phyloP scores from a whole-genome alignment of 306 rosid genomes.

The Senna tora region DNA sequence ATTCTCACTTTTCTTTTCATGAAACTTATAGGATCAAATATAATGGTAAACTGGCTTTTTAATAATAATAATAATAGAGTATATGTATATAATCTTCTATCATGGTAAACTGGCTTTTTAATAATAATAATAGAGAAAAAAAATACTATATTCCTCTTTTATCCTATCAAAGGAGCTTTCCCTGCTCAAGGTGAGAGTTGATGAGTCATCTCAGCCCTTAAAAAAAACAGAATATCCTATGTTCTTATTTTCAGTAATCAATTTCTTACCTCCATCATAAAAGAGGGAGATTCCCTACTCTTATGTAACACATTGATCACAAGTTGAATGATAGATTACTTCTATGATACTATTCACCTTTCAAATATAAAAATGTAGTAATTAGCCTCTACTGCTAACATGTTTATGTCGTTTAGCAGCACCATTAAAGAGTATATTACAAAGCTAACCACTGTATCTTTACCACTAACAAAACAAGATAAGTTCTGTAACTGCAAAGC shows the following conservation, averaged over 20 bases:
- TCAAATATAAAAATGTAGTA: neutral
- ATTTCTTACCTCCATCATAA: neutral
- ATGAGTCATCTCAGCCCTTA: neutral
- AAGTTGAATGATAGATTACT: neutral
- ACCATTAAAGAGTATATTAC: neutral
- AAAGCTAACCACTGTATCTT: slow-evolving; percentile 16
- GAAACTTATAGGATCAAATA: too few species aligned
- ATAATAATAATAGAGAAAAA: too few species aligned
- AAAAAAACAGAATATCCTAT: neutral
- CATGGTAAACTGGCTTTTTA: too few species aligned
- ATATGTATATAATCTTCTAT: too few species aligned
- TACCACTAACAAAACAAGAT: slow-evolving; percentile 8
- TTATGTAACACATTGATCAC: neutral
- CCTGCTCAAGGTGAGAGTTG: neutral
- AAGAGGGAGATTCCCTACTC: neutral
- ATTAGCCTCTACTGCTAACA: neutral
- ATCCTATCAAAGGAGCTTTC: neutral
- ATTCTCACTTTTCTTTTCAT: too few species aligned
- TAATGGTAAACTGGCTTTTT: too few species aligned
- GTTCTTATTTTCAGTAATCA: too few species aligned
- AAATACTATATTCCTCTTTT: too few species aligned
- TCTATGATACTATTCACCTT: neutral
- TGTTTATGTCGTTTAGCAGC: neutral
- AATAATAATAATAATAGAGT: too few species aligned
- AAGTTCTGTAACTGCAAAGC: slow-evolving; percentile 13